phyloP scores from a whole-genome alignment of 1,284 basidiomycete genomes.

The Dichomitus squalens region DNA sequence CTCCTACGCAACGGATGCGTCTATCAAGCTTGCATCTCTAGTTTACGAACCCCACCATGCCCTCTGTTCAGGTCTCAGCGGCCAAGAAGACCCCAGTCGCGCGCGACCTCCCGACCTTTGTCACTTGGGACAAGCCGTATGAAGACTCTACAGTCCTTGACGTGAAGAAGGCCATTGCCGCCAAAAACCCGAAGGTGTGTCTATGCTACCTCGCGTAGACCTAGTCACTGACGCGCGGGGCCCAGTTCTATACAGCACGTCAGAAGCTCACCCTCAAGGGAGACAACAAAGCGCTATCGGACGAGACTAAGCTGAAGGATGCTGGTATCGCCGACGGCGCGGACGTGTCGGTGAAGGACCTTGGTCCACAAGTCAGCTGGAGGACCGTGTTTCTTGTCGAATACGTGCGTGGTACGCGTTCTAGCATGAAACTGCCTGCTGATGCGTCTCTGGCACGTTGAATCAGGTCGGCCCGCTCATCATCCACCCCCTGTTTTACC shows the following conservation, averaged over 20 bases:
- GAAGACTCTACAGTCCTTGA: slow-evolving; percentile 56
- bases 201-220: not conserved
- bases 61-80: slow-evolving; percentile 56
- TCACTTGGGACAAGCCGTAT: slow-evolving; percentile 54
- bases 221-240: not conserved
- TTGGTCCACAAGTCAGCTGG: slow-evolving; percentile 89
- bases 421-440: not conserved
- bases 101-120: slow-evolving; percentile 53
- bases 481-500: slow-evolving; percentile 89
- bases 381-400: slow-evolving; percentile 85
- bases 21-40: not conserved
- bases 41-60: slow-evolving; percentile 45
- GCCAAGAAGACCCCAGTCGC: slow-evolving; percentile 49
- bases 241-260: slow-evolving; percentile 68
- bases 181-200: slow-evolving; percentile 60
- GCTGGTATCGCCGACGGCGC: slow-evolving; percentile 59
- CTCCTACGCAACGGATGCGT: not conserved
- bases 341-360: slow-evolving; percentile 80
- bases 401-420: slow-evolving; percentile 69
- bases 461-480: slow-evolving; percentile 85
- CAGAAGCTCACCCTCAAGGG: slow-evolving; percentile 74
- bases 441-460: slow-evolving; percentile 1
- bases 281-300: slow-evolving; percentile 61
- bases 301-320: slow-evolving; percentile 61
- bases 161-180: slow-evolving; percentile 59